Conservation (phyloP, 2,329 filamentous ascomycete species). For the Penicillium fuscoglaucum region DNA sequence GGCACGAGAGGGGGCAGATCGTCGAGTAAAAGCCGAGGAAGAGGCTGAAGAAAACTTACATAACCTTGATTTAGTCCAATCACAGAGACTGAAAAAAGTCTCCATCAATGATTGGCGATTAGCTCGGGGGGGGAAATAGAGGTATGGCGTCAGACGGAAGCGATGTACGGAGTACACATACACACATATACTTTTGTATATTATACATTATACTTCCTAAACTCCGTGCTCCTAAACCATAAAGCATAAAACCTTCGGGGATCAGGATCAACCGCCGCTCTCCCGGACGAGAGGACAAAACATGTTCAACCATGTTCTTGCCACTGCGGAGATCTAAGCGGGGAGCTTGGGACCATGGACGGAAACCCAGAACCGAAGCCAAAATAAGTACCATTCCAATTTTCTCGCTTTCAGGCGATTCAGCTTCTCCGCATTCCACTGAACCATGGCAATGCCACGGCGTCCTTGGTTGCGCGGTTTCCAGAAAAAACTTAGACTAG, state of each 20-base stretch:
- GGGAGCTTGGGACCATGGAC: neutral
- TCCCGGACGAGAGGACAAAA: conserved; percentile 1
- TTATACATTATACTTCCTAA: neutral
- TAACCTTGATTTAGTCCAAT: no score
- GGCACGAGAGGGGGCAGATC: no score
- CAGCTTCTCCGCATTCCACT: conserved; percentile 7
- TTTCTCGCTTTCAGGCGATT: neutral
- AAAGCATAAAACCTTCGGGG: neutral
- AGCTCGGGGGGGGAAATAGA: no score
- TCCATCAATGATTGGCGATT: no score
- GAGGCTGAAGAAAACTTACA: no score
- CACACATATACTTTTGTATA: neutral
- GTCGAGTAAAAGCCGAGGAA: no score
- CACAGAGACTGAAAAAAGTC: no score
- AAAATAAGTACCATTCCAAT: neutral
- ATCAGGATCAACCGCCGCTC: conserved; percentile 8
- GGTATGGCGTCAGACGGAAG: neutral
- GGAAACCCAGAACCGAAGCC: neutral
- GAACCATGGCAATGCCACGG: neutral
- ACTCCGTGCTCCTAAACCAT: neutral
- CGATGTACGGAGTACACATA: neutral
- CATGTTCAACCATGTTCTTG: neutral
- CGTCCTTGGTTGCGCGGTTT: neutral
- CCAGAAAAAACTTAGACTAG: neutral
- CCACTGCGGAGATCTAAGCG: conserved; percentile 3